Base-by-base conservation (phyloP, 495 filamentous ascomycete genomes). In the Baudoinia panamericana region DNA sequence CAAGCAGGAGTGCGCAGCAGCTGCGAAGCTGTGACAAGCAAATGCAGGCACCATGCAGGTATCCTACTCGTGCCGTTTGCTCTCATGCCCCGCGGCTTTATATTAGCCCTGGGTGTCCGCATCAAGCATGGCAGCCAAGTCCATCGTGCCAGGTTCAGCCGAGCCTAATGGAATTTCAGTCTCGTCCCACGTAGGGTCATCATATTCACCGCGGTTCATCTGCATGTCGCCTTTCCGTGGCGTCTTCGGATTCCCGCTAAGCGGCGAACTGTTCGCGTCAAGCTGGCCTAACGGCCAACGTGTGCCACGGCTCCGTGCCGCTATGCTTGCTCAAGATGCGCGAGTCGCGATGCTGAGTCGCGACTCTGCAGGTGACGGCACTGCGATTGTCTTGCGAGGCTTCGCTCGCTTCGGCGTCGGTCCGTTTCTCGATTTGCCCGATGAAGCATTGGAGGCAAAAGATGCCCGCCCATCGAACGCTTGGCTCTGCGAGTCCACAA, bases 321-420 rank as follows among this genome's bases (percentile, higher is more conserved):
- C 10, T 20, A 22, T 26, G 13, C 35, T 46, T 1, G 28, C n/a
- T 17, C 43, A 19, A 4, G 30, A 15, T 4, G 37, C 29, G 10
- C 12, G 18, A 3, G 22, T 36, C 7, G 6, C 29, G 17, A 30
- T 28, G 20, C 37, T 40, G 29, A 31, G 10, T 3, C 43, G 19
- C 12, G 48, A 11, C 35, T 47, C 35, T 8, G 39, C 26, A 2
- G 31, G 43, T 9, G 39, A 33, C 5, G 25, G 4, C 3, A 31
- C 30, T 15, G 29, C 30, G 38, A 50, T 47, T 8, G 51, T 42
- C 18, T 41, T 39, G 11, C 51, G 29, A n/a, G 51, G 41, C 29
- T 51, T 56, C 9, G 46, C 13, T 5, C 59, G 55, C 34, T 63
- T 63, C 1, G 53, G 53, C 11, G 57, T 60, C 9, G 52, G 48